These are phyloP conservation scores for Ganoderma lucidum DNA, from an alignment of 1,284 basidiomycete genomes.

Conservation along the genomic window DNA sequence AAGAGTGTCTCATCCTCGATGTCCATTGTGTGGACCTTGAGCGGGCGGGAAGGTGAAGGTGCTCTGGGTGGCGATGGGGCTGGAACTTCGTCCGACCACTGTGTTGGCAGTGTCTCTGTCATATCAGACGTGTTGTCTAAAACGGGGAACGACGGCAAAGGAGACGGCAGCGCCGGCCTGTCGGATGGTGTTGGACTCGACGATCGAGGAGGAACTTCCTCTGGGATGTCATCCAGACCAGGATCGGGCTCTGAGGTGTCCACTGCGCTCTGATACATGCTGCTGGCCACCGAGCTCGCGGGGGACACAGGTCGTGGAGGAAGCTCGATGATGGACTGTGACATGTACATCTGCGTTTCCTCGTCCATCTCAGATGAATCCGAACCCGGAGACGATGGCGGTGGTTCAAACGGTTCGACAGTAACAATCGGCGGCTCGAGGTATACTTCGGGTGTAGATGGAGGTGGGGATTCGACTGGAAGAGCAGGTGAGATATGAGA, in stretches of 20 bases:
- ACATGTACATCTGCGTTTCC: constrained; percentile 71
- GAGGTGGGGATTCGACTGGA: background rate
- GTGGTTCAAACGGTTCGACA: constrained; percentile 27
- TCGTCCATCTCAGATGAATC: constrained; percentile 65
- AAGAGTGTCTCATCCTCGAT: constrained; percentile 56
- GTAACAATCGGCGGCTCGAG: background rate
- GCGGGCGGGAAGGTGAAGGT: background rate
- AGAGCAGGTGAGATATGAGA: constrained; percentile 6
- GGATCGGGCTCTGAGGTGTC: constrained; percentile 47
- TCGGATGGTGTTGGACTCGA: constrained; percentile 14
- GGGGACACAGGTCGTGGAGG: constrained; percentile 53
- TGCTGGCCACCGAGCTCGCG: constrained; percentile 45
- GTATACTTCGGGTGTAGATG: constrained; percentile 1
- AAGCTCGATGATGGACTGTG: constrained; percentile 74
- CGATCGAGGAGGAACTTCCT: constrained; percentile 14
- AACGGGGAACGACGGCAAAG: constrained; percentile 5
- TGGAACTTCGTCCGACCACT: background rate
- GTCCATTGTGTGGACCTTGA: constrained; percentile 23
- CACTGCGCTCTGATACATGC: constrained; percentile 79
- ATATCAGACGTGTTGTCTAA: background rate
- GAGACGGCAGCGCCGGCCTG: background rate
- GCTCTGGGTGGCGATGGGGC: background rate
- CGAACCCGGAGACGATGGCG: constrained; percentile 42
- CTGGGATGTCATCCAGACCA: constrained; percentile 24
- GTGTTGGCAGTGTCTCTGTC: background rate